Conservation (phyloP, 331 rosid genomes). For the Dryas integrifolia region DNA sequence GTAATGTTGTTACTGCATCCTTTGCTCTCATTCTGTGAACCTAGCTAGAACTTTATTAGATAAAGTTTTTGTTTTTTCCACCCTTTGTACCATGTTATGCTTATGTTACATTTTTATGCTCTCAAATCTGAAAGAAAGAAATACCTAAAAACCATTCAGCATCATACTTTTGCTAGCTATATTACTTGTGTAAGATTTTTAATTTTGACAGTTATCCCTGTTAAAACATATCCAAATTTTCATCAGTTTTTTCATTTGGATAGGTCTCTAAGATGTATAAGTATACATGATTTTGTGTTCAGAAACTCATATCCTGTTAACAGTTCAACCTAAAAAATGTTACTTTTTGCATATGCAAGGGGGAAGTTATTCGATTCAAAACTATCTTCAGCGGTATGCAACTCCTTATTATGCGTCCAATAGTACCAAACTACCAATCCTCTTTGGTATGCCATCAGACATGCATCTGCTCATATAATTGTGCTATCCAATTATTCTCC, state of each 20-base stretch:
- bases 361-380: conserved; percentile 84
- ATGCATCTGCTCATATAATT: conserved; percentile 93
- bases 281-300: neutral
- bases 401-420: conserved; percentile 80
- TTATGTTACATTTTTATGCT: neutral
- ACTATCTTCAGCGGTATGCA: conserved; percentile 61
- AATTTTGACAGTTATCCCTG: neutral
- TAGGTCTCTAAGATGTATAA: neutral
- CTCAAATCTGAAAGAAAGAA: neutral
- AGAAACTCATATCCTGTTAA: neutral
- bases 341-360: conserved; percentile 40
- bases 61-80: neutral
- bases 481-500: conserved; percentile 91
- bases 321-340: neutral
- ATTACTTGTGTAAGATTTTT: neutral
- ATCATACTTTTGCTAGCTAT: neutral
- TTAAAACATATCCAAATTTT: neutral
- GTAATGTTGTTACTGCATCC: neutral
- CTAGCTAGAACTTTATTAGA: neutral
- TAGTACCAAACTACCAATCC: conserved; percentile 82
- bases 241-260: no score
- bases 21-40: conserved; percentile 1
- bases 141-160: neutral
- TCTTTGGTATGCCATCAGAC: conserved; percentile 93
- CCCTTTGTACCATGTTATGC: neutral